Percentiles rank a stretch among this genome's conserved stretches.
Evolutionary conservation across 106 monocot genomes (phyloP).

Genomic region (Chionographis japonica): DNA sequence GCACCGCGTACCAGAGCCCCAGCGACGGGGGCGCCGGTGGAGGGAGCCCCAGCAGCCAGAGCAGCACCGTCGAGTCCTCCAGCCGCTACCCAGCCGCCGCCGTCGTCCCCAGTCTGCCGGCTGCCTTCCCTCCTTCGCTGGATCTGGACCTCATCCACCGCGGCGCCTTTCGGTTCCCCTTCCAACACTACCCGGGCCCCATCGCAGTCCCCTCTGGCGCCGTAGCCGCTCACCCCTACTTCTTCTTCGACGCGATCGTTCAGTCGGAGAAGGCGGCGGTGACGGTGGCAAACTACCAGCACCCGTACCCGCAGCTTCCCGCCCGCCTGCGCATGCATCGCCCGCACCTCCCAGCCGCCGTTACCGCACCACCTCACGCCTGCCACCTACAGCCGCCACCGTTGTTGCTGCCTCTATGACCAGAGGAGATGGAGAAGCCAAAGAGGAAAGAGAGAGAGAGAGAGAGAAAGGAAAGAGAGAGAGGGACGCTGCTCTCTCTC

Average conservation of each 20-base stretch:
- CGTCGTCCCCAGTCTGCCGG: slow-evolving; percentile 11
- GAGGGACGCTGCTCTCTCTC: too few relatives aligned
- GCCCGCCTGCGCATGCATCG: too few relatives aligned
- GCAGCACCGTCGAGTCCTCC: slow-evolving; percentile 55
- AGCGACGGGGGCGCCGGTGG: neutral
- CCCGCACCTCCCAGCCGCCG: too few relatives aligned
- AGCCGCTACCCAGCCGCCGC: slow-evolving; percentile 13
- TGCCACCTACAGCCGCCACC: too few relatives aligned
- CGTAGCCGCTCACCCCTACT: slow-evolving; percentile 9
- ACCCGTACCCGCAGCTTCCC: too few relatives aligned
- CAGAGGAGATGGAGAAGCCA: too few relatives aligned
- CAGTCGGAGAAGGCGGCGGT: slow-evolving; percentile 13
- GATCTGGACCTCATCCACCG: slow-evolving; percentile 29
- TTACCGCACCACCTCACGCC: too few relatives aligned
- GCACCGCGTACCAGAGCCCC: neutral
- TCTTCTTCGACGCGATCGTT: slow-evolving; percentile 20
- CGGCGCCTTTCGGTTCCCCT: slow-evolving; percentile 17
- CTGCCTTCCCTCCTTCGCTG: slow-evolving; percentile 12
- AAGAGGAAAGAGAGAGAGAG: too few relatives aligned
- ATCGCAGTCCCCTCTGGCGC: neutral
- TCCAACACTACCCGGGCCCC: slow-evolving; percentile 2
- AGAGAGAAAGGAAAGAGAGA: too few relatives aligned
- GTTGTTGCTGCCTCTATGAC: too few relatives aligned
- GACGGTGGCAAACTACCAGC: neutral
- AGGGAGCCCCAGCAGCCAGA: slow-evolving; percentile 47